Evolutionary conservation across 352 stramenopile genomes (phyloP).

Genomic region (Thraustotheca clavata): DNA sequence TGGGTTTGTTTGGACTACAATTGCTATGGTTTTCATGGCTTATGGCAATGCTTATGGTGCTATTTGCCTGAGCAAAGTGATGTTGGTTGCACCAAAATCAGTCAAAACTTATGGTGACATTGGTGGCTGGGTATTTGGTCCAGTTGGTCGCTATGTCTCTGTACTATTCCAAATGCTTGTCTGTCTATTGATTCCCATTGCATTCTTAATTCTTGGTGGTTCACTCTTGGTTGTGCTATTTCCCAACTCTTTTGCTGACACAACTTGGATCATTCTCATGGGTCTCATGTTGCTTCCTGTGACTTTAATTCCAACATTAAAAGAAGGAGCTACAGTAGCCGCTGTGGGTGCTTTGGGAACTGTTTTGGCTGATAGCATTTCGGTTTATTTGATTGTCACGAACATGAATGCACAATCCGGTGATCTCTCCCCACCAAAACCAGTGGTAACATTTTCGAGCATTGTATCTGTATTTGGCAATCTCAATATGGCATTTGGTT

Average conservation of each 20-base stretch:
- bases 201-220: constrained; percentile 23
- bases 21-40: constrained; percentile 22
- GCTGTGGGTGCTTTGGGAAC: constrained; percentile 21
- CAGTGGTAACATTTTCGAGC: constrained; percentile 15
- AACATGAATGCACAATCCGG: not conserved
- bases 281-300: constrained; percentile 20
- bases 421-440: not conserved
- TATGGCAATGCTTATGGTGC: constrained; percentile 20
- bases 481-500: constrained; percentile 19
- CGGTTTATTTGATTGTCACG: constrained; percentile 9
- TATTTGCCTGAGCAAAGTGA: constrained; percentile 20
- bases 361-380: constrained; percentile 21
- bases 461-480: constrained; percentile 21
- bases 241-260: constrained; percentile 8
- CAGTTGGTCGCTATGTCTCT: constrained; percentile 8
- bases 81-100: constrained; percentile 17
- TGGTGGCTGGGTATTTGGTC: constrained; percentile 20
- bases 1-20: constrained; percentile 1
- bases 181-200: constrained; percentile 21
- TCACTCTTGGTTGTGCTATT: constrained; percentile 16
- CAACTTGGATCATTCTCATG: constrained; percentile 25
- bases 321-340: constrained; percentile 21
- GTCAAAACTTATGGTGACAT: constrained; percentile 23
- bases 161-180: constrained; percentile 22
- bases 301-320: constrained; percentile 23